Evolutionary conservation across 1,284 basidiomycete genomes (phyloP).

Genomic region (Irpex lacteus): DNA sequence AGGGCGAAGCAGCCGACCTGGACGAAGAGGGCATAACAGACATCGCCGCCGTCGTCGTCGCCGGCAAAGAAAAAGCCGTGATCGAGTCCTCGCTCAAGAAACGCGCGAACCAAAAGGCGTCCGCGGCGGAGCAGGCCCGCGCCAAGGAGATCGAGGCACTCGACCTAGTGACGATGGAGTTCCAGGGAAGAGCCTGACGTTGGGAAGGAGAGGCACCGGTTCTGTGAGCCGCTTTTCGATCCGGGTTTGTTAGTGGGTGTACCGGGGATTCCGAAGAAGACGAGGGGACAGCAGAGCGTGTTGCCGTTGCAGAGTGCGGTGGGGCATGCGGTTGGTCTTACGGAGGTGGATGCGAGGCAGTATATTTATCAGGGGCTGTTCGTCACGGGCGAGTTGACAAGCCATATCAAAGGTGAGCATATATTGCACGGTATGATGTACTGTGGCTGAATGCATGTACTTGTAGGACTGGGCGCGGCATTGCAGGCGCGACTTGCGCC

Average conservation of each 20-base stretch:
- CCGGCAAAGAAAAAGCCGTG: slow-evolving; percentile 78
- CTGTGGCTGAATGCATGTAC: neutral
- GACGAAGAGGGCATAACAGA: slow-evolving; percentile 85
- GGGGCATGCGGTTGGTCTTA: slow-evolving; percentile 53
- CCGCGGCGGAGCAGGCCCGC: slow-evolving; percentile 76
- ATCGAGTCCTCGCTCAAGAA: slow-evolving; percentile 81
- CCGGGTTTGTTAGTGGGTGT: slow-evolving; percentile 49
- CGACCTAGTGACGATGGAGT: slow-evolving; percentile 76
- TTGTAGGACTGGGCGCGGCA: slow-evolving; percentile 62
- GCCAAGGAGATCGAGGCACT: slow-evolving; percentile 79
- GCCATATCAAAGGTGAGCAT: slow-evolving; percentile 70
- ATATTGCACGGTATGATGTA: too few relatives aligned
- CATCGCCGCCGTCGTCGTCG: slow-evolving; percentile 79
- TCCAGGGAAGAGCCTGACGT: slow-evolving; percentile 68
- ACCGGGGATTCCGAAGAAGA: slow-evolving; percentile 19
- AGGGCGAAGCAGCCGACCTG: slow-evolving; percentile 60
- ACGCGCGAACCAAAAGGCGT: slow-evolving; percentile 70
- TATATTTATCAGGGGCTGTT: slow-evolving; percentile 81
- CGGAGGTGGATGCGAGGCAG: slow-evolving; percentile 64
- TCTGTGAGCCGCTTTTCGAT: slow-evolving; percentile 89
- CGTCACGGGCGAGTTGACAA: slow-evolving; percentile 80
- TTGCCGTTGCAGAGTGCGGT: slow-evolving; percentile 62
- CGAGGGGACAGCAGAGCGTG: slow-evolving; percentile 26
- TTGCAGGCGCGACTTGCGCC: slow-evolving; percentile 74
- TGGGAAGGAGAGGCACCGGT: slow-evolving; percentile 89